Evolutionary conservation across 2,329 filamentous ascomycete species (phyloP).

Genomic region (Emmonsia crescens): DNA sequence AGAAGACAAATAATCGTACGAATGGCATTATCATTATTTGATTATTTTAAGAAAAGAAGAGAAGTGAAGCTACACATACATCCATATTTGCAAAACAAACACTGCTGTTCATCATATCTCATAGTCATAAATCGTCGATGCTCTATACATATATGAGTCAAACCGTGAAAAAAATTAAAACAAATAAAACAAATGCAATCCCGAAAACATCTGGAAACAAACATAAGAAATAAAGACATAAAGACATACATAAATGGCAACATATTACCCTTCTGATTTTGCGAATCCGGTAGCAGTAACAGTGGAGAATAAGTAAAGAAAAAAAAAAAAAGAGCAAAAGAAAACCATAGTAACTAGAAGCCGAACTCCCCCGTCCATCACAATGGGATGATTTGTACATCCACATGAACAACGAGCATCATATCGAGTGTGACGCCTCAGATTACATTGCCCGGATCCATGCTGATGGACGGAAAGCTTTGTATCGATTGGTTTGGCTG

Average conservation of each 20-base stretch:
- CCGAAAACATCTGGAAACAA: slow-evolving; percentile 2
- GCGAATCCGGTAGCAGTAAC: not conserved
- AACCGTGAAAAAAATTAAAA: not conserved
- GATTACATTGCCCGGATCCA: slow-evolving; percentile 36
- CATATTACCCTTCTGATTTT: slow-evolving; percentile 1
- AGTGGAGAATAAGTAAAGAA: not conserved
- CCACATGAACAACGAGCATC: not conserved
- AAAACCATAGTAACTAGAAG: not conserved
- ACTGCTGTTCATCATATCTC: slow-evolving; percentile 3
- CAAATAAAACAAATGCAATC: not conserved
- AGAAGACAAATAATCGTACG: not conserved
- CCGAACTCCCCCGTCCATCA: not conserved
- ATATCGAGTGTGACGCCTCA: slow-evolving; percentile 31
- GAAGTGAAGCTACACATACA: not conserved
- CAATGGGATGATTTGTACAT: not conserved
- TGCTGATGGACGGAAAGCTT: slow-evolving; percentile 34
- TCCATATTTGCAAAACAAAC: not conserved
- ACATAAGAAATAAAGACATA: slow-evolving; percentile 4
- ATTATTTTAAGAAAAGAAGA: not conserved
- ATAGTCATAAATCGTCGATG: slow-evolving; percentile 6
- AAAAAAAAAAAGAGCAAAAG: not conserved
- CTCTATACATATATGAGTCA: not conserved
- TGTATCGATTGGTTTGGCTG: slow-evolving; percentile 27
- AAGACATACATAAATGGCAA: slow-evolving; percentile 7
- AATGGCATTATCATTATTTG: not conserved